Percentiles rank a stretch among this genome's conserved stretches.
These are phyloP conservation scores for Suaeda aralocaspica DNA, from an alignment of 148 eudicot genomes.

Conservation along the genomic window DNA sequence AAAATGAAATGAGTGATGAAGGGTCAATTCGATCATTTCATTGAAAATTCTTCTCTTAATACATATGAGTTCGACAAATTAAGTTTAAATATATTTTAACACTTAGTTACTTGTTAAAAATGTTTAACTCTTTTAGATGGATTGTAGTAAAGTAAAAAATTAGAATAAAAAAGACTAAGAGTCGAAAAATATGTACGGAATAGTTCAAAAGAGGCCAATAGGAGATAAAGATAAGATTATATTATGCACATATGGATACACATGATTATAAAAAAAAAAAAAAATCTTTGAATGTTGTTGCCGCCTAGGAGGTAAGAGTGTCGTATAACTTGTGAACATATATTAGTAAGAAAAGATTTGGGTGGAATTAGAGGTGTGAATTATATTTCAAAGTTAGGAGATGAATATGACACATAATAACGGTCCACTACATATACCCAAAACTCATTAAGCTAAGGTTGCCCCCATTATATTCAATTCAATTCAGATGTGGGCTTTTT, in stretches of 20 bases:
- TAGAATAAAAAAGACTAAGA: not conserved
- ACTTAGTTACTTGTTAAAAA: too few relatives aligned
- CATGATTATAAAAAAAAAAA: not conserved
- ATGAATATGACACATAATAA: constrained; percentile 10
- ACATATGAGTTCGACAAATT: too few relatives aligned
- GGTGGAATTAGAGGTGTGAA: too few relatives aligned
- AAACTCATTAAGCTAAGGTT: not conserved
- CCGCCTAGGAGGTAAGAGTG: constrained; percentile 22
- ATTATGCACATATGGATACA: too few relatives aligned
- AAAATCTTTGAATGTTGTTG: not conserved
- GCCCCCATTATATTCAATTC: too few relatives aligned
- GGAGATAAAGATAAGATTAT: constrained; percentile 10
- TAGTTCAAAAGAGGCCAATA: not conserved
- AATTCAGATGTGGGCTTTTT: not conserved
- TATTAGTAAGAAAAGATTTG: not conserved
- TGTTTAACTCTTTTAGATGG: too few relatives aligned
- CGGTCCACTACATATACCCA: constrained; percentile 7
- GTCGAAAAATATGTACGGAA: not conserved
- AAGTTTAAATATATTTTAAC: too few relatives aligned
- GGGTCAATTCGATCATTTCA: too few relatives aligned
- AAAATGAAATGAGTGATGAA: too few relatives aligned
- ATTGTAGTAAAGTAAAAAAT: not conserved
- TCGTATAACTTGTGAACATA: constrained; percentile 19
- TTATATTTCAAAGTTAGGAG: constrained; percentile 14
- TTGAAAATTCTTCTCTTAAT: too few relatives aligned